Conservation (phyloP, 768 basidiomycete species). For the Imleria badia region DNA sequence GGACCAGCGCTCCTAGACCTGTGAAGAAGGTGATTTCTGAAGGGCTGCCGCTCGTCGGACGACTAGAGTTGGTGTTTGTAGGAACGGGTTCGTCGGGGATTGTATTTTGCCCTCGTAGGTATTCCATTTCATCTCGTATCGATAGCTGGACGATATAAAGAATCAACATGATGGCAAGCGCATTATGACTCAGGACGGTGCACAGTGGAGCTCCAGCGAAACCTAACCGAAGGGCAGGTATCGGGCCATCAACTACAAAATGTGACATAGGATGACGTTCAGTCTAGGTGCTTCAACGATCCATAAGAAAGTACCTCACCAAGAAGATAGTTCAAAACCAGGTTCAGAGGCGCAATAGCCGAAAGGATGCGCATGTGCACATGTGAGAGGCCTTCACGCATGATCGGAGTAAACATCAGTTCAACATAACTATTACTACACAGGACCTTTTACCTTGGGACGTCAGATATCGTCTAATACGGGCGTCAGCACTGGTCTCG, state of each 20-base stretch:
- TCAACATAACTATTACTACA: background rate
- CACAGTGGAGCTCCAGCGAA: constrained; percentile 29
- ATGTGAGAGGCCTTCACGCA: constrained; percentile 20
- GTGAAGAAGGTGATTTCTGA: constrained; percentile 8
- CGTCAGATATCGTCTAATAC: constrained; percentile 19
- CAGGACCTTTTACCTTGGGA: constrained; percentile 14
- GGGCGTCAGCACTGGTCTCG: constrained; percentile 1
- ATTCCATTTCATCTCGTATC: constrained; percentile 19
- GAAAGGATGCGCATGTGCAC: constrained; percentile 25
- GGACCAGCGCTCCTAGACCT: constrained; percentile 15
- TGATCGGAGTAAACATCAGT: background rate
- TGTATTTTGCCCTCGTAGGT: constrained; percentile 9
- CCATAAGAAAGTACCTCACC: constrained; percentile 7
- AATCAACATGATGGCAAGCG: constrained; percentile 19
- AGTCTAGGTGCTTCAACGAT: background rate
- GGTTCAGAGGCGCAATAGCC: constrained; percentile 21
- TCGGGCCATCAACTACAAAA: constrained; percentile 23
- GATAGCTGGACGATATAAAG: constrained; percentile 22
- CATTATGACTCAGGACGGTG: constrained; percentile 27
- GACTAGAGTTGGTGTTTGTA: background rate
- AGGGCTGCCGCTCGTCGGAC: background rate
- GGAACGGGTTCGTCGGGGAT: constrained; percentile 8
- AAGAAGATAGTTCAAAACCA: constrained; percentile 27
- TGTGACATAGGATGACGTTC: background rate
- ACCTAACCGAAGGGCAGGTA: constrained; percentile 26